A percentile compares a stretch with the other conserved stretches of the same genome.
These are phyloP conservation scores for Chlamydomonas sp. DNA, from an alignment of 139 green algal genomes.

Conservation along the genomic window DNA sequence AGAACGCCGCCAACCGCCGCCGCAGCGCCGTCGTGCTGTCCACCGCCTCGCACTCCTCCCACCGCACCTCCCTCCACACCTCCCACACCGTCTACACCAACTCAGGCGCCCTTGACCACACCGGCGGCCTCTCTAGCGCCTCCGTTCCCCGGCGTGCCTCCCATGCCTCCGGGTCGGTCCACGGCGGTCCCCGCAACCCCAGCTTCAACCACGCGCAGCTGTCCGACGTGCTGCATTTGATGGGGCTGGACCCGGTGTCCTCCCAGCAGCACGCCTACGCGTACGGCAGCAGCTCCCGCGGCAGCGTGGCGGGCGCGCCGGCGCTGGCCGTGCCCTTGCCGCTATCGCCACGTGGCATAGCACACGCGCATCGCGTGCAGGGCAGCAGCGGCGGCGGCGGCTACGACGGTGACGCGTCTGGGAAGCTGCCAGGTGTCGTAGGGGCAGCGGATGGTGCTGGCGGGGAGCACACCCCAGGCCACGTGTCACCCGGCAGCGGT, in stretches of 20 bases:
- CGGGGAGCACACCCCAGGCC: too few species aligned
- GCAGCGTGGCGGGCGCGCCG: neutral
- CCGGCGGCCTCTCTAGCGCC: neutral
- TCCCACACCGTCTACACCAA: neutral
- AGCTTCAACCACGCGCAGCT: neutral
- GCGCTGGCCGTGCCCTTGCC: neutral
- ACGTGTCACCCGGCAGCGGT: neutral
- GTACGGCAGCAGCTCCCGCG: neutral
- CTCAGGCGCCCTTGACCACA: neutral
- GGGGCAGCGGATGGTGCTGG: too few species aligned
- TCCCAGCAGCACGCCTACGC: too few species aligned
- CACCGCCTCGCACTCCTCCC: slow-evolving; percentile 12
- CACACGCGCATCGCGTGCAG: neutral
- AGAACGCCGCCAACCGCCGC: slow-evolving; percentile 8
- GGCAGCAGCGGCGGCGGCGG: neutral
- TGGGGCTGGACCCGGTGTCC: neutral
- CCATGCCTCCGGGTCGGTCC: neutral
- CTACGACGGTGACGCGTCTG: too few species aligned
- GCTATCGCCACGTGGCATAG: neutral
- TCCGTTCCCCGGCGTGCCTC: slow-evolving; percentile 2
- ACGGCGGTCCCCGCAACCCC: neutral
- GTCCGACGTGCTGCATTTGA: neutral
- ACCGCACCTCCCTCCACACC: slow-evolving; percentile 20
- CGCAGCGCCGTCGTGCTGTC: slow-evolving; percentile 16
- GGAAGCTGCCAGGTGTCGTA: too few species aligned